These are phyloP conservation scores for Nannochloris sp. DNA, from an alignment of 139 green algal genomes.

Conservation along the genomic window DNA sequence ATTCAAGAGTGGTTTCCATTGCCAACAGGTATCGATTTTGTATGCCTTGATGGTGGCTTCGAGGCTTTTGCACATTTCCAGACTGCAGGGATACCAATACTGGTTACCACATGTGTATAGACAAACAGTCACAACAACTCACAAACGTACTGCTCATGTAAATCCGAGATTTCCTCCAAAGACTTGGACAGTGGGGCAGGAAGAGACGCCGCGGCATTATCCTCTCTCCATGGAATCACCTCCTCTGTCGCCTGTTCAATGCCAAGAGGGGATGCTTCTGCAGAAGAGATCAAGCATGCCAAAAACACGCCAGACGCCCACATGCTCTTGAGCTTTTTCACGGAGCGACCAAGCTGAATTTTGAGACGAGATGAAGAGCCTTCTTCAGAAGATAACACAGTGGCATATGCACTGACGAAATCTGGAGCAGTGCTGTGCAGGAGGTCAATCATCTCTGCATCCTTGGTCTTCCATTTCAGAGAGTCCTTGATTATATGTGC, in stretches of 20 bases:
- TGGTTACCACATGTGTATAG: too few species aligned
- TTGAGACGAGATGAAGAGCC: neutral
- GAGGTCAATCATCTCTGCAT: conserved; percentile 31
- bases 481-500: conserved; percentile 49
- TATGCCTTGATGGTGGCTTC: conserved; percentile 36
- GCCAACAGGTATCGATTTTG: conserved; percentile 50
- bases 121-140: neutral
- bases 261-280: conserved; percentile 23
- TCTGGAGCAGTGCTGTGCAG: conserved; percentile 38
- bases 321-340: conserved; percentile 52
- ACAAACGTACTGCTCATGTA: neutral
- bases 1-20: conserved; percentile 60
- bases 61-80: conserved; percentile 28
- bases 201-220: neutral
- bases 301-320: conserved; percentile 40
- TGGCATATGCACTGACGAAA: conserved; percentile 27
- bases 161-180: neutral
- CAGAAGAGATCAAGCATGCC: conserved; percentile 30
- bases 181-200: neutral
- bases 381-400: conserved; percentile 10
- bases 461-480: conserved; percentile 66
- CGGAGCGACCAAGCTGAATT: conserved; percentile 38
- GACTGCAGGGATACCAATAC: neutral
- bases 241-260: conserved; percentile 4
- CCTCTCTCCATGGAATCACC: neutral